Evolutionary conservation across 495 filamentous ascomycete species (phyloP), one percentile per base, ranked within the genome.

Genomic region (Achaetomiella virescens): DNA sequence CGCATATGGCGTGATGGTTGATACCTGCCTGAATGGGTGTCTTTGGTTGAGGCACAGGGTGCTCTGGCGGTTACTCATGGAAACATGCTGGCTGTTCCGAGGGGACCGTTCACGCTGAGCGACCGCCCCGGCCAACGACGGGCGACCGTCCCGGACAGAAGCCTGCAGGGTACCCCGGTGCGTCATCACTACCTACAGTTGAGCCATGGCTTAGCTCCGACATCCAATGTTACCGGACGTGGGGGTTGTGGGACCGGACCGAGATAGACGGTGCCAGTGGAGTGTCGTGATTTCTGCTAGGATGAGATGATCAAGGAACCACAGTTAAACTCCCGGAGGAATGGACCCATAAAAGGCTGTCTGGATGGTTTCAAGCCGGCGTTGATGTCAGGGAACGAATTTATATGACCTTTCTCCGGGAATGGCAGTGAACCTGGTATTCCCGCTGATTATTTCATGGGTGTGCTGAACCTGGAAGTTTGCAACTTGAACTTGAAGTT

Each of bases 1-100:
- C 25, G 17, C 31, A 54, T 46, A 54, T 54, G 27, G 52, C 52
- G 52, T 54, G 41, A 54, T 46, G n/a, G 37, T 33, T 15, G 33
- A 54, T 54, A 37, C 41, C 31, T 45, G 24, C 52, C 52, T 1
- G 15, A 46, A 47, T 8, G 8, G 42, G 52, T 15, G 42, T 54
- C 21, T 37, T 17, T 21, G 7, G 11, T 24, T 14, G 8, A 6
- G 10, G 24, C n/a, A 31, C 1, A 3, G 31, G n/a, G n/a, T 11
- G 0, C 18, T 27, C 20, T 4, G 12, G 9, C 6, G 2, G 31
- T 15, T 6, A 12, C 21, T 51, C n/a, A 38, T 38, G 3, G 21
- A 51, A 40, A 5, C 18, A 20, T 51, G 20, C 31, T 6, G 17
- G 21, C 18, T 22, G 14, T 5, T 5, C 10, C 35, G 24, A 27